These are phyloP conservation scores for Tillandsia fasciculata DNA, from an alignment of 176 grass and related monocot genomes.

Conservation along the genomic window DNA sequence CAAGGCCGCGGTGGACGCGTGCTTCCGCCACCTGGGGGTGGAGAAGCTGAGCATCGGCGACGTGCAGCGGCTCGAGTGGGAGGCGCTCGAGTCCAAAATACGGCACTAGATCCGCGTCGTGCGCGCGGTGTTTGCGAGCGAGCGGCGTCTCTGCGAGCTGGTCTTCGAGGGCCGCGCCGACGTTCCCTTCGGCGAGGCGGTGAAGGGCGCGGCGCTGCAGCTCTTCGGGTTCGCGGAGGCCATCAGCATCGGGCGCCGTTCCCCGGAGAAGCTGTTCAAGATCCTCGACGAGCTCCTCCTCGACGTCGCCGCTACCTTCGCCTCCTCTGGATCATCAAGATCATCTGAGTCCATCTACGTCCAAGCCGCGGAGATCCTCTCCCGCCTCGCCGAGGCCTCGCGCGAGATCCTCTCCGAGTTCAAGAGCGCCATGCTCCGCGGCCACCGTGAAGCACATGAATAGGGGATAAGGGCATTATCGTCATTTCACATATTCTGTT, in stretches of 20 bases:
- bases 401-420: slow-evolving; percentile 87
- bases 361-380: slow-evolving; percentile 58
- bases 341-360: slow-evolving; percentile 52
- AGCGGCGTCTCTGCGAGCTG: neutral
- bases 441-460: neutral
- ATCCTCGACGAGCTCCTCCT: slow-evolving; percentile 82
- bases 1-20: slow-evolving; percentile 62
- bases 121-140: no score
- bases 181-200: slow-evolving; percentile 58
- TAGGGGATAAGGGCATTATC: no score
- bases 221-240: slow-evolving; percentile 82
- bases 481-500: no score
- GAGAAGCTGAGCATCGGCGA: slow-evolving; percentile 10
- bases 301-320: slow-evolving; percentile 64
- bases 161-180: slow-evolving; percentile 54
- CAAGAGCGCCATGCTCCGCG: slow-evolving; percentile 70
- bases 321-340: no score
- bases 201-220: slow-evolving; percentile 82
- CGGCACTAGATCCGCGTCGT: no score
- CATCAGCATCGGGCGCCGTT: slow-evolving; percentile 74
- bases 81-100: no score
- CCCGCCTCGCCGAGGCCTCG: slow-evolving; percentile 62
- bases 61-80: no score
- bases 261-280: slow-evolving; percentile 92
- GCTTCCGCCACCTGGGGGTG: slow-evolving; percentile 64